A percentile compares a stretch with the other conserved stretches of the same genome.
These are phyloP conservation scores for Vinca minor DNA, from an alignment of 257 asterid genomes.

Conservation along the genomic window DNA sequence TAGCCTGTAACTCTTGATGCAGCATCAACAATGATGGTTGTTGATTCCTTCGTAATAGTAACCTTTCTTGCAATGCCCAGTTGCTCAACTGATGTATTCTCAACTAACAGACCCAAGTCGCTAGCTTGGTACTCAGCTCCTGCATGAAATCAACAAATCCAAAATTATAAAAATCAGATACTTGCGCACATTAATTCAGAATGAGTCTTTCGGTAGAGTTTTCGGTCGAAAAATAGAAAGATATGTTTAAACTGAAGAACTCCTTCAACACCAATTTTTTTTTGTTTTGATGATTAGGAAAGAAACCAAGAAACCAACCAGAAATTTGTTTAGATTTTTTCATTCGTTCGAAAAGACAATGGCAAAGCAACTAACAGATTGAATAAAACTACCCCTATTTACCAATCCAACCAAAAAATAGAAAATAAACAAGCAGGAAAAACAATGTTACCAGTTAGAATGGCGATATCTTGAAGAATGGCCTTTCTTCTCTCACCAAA, in stretches of 20 bases:
- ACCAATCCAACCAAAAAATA: no score
- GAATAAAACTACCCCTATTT: background rate
- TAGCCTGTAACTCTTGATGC: slow-evolving; percentile 90
- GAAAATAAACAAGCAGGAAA: background rate
- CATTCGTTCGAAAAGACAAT: background rate
- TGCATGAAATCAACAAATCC: slow-evolving; percentile 20
- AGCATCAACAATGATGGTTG: slow-evolving; percentile 89
- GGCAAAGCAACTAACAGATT: background rate
- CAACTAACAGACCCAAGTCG: slow-evolving; percentile 76
- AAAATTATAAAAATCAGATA: background rate
- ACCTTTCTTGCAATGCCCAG: slow-evolving; percentile 86
- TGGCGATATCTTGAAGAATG: slow-evolving; percentile 93
- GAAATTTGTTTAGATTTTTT: background rate
- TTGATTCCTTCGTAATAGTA: slow-evolving; percentile 67
- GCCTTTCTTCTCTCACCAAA: slow-evolving; percentile 97
- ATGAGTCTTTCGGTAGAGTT: no score
- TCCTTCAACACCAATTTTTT: background rate
- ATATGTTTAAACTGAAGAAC: no score
- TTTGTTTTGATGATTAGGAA: background rate
- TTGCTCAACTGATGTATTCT: slow-evolving; percentile 68
- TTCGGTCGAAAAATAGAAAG: background rate
- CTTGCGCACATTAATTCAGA: no score
- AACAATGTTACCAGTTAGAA: slow-evolving; percentile 55
- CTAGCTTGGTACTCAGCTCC: slow-evolving; percentile 94
- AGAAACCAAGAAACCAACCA: background rate